Evolutionary conservation across 2,329 filamentous ascomycete genomes (phyloP).

Genomic region (Nemania diffusa): DNA sequence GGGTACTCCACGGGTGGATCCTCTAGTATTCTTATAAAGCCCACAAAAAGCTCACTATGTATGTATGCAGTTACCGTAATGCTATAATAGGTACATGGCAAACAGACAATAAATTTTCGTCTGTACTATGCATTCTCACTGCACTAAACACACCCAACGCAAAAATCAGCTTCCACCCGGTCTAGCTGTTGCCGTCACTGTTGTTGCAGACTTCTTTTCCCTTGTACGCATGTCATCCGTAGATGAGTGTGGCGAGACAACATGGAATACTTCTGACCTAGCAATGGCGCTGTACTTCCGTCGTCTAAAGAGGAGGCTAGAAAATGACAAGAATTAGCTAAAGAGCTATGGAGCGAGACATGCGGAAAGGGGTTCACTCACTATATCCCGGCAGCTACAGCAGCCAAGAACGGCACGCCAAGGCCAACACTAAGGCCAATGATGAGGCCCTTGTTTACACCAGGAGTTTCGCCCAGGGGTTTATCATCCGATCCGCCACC

Average conservation of each 20-base stretch:
- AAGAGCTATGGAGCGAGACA: not conserved
- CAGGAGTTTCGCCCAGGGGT: constrained; percentile 42
- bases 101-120: no score
- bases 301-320: constrained; percentile 35
- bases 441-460: constrained; percentile 57
- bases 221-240: not conserved
- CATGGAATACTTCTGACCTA: constrained; percentile 26
- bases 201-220: constrained; percentile 22
- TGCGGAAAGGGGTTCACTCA: constrained; percentile 42
- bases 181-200: not conserved
- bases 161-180: not conserved
- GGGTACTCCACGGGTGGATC: no score
- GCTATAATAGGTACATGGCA: no score
- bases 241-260: constrained; percentile 28
- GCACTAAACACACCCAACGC: no score
- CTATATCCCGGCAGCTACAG: constrained; percentile 46
- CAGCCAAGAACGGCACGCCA: constrained; percentile 54
- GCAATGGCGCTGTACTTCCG: constrained; percentile 35
- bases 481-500: constrained; percentile 38
- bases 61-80: no score
- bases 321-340: constrained; percentile 24
- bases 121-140: no score
- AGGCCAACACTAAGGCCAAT: constrained; percentile 61
- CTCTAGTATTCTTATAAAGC: no score
- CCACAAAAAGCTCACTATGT: no score